These are phyloP conservation scores for Candida qinlingensis DNA, from an alignment of 805 yeast genomes.

Conservation along the genomic window DNA sequence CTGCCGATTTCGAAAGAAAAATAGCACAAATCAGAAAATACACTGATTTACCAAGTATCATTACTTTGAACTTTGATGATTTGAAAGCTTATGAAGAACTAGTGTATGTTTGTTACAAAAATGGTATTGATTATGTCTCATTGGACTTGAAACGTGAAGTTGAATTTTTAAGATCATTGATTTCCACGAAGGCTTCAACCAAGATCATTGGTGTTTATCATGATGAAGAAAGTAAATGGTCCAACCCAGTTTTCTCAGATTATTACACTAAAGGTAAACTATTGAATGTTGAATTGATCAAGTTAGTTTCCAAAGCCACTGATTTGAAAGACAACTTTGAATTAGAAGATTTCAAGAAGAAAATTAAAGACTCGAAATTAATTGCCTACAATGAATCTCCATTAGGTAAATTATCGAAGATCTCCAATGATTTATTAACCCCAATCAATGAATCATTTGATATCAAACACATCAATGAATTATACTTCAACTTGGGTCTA, in stretches of 20 bases:
- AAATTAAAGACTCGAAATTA: constrained; percentile 53
- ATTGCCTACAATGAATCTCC: constrained; percentile 81
- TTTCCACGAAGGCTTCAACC: constrained; percentile 52
- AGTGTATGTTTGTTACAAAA: constrained; percentile 56
- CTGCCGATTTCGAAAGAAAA: constrained; percentile 65
- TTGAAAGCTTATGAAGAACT: constrained; percentile 43
- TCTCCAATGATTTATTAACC: constrained; percentile 67
- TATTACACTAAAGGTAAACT: constrained; percentile 58
- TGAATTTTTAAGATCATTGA: constrained; percentile 44
- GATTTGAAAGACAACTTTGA: constrained; percentile 60
- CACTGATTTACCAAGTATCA: constrained; percentile 68
- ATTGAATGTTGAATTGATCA: constrained; percentile 66
- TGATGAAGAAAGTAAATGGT: constrained; percentile 36
- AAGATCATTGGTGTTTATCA: constrained; percentile 73
- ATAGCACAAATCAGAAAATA: constrained; percentile 62
- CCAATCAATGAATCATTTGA: constrained; percentile 77
- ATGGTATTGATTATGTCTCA: constrained; percentile 80
- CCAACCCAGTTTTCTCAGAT: constrained; percentile 44
- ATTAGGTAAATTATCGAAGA: constrained; percentile 72
- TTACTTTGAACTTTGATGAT: constrained; percentile 66
- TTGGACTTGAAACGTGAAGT: constrained; percentile 68
- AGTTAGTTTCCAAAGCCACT: constrained; percentile 77
- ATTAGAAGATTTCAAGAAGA: constrained; percentile 62
- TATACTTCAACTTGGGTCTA: constrained; percentile 59
- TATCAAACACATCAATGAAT: constrained; percentile 55